These are phyloP conservation scores for Diaporthe batatas DNA, from an alignment of 2,329 filamentous ascomycete species.

Conservation along the genomic window DNA sequence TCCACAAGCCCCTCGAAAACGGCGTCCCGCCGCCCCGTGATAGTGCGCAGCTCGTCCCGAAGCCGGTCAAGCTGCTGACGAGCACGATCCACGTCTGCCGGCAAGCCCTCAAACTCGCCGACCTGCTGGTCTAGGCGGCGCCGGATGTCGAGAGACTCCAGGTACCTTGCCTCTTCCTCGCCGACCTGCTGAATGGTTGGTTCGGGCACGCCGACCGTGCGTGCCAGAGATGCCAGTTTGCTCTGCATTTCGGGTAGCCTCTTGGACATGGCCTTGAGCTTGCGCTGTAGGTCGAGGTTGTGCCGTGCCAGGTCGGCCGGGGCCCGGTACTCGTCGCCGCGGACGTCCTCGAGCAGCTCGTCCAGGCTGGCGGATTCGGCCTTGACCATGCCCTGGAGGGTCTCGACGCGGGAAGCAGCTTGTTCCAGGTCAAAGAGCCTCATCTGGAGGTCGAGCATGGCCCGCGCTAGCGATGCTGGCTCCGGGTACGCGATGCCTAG, in stretches of 20 bases:
- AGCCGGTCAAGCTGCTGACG: conserved; percentile 77
- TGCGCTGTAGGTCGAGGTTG: conserved; percentile 81
- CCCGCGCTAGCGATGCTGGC: conserved; percentile 62
- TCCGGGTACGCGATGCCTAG: conserved; percentile 64
- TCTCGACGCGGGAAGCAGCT: conserved; percentile 64
- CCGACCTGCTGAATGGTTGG: conserved; percentile 70
- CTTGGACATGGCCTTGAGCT: conserved; percentile 74
- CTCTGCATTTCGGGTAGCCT: conserved; percentile 78
- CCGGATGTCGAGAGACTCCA: conserved; percentile 69
- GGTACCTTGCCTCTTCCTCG: conserved; percentile 69
- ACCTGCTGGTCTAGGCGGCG: conserved; percentile 73
- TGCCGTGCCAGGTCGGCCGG: conserved; percentile 72
- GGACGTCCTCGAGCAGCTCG: conserved; percentile 58
- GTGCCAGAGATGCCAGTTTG: conserved; percentile 59
- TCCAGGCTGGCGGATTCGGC: conserved; percentile 60
- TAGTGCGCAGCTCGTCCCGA: conserved; percentile 71
- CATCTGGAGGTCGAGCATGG: conserved; percentile 69
- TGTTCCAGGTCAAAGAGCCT: conserved; percentile 69
- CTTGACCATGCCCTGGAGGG: conserved; percentile 69
- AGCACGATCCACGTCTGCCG: conserved; percentile 77
- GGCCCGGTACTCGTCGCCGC: conserved; percentile 64
- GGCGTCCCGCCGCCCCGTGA: conserved; percentile 75
- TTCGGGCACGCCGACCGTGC: conserved; percentile 52
- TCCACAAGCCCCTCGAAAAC: conserved; percentile 82
- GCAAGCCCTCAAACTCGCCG: conserved; percentile 77